Percentiles rank a stretch among this genome's conserved stretches.
Evolutionary conservation across 257 asterid genomes (phyloP).

Genomic region (Osmanthus fragrans): DNA sequence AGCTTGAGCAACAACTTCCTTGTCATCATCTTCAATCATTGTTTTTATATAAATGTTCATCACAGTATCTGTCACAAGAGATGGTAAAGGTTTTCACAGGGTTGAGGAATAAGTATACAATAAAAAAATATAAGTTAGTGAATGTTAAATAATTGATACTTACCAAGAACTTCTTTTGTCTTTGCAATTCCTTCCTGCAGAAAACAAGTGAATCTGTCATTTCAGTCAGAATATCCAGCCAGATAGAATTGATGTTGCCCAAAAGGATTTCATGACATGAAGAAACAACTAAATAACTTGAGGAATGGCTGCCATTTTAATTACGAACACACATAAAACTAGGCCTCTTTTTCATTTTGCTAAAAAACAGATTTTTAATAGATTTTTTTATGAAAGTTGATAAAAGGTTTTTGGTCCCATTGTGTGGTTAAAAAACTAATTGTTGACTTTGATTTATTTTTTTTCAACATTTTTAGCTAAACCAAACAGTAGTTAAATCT

Average conservation of each 20-base stretch:
- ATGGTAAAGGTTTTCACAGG: conserved; percentile 6
- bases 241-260: conserved; percentile 16
- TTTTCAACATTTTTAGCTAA: not conserved
- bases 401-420: too few relatives aligned
- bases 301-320: conserved; percentile 15
- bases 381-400: too few relatives aligned
- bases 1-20: conserved; percentile 98
- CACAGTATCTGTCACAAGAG: conserved; percentile 57
- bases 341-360: too few relatives aligned
- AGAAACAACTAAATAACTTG: conserved; percentile 3
- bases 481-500: not conserved
- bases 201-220: conserved; percentile 17
- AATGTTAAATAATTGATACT: conserved; percentile 27
- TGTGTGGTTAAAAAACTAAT: too few relatives aligned
- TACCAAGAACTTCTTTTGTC: conserved; percentile 83
- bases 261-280: conserved; percentile 13
- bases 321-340: not conserved
- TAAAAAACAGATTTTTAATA: too few relatives aligned
- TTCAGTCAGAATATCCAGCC: conserved; percentile 20
- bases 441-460: too few relatives aligned
- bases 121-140: conserved; percentile 7
- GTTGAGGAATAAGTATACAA: not conserved
- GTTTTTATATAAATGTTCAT: conserved; percentile 81
- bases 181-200: conserved; percentile 79
- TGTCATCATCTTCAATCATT: conserved; percentile 92